Percentiles rank a stretch among this genome's conserved stretches.
Evolutionary conservation across 345 rosid species (phyloP).

Genomic region (Eucalyptus grandis): DNA sequence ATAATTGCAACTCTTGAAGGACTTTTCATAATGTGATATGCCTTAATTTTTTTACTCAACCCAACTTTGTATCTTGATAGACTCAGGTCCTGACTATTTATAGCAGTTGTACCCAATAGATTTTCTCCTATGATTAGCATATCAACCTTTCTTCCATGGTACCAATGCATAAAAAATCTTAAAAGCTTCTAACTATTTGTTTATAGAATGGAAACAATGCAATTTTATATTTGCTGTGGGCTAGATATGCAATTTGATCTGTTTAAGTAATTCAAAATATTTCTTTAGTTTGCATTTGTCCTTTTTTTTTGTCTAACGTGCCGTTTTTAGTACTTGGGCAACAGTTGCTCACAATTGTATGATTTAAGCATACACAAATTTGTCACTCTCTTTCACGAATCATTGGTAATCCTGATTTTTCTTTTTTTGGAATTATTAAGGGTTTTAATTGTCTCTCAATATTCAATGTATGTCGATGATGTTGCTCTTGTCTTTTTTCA

Average conservation of each 20-base stretch:
- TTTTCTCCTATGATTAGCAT: background rate
- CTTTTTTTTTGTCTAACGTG: background rate
- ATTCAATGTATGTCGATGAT: no score
- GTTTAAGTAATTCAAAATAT: background rate
- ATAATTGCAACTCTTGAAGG: background rate
- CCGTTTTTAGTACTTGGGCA: background rate
- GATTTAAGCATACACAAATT: background rate
- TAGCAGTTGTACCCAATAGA: slow-evolving; percentile 15
- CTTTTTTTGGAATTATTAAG: background rate
- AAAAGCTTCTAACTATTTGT: background rate
- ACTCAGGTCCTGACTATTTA: background rate
- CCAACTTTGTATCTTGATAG: background rate
- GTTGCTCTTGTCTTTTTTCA: background rate
- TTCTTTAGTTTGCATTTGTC: background rate
- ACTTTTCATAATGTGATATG: background rate
- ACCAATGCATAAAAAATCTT: background rate
- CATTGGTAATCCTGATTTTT: background rate
- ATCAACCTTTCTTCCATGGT: background rate
- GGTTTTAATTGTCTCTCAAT: background rate
- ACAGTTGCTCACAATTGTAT: background rate
- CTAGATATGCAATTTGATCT: background rate
- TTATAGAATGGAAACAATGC: background rate
- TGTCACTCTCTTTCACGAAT: background rate
- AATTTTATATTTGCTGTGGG: background rate
- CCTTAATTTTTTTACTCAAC: background rate